phyloP scores from a whole-genome alignment of 306 rosid genomes.

The Medicago ruthenica region DNA sequence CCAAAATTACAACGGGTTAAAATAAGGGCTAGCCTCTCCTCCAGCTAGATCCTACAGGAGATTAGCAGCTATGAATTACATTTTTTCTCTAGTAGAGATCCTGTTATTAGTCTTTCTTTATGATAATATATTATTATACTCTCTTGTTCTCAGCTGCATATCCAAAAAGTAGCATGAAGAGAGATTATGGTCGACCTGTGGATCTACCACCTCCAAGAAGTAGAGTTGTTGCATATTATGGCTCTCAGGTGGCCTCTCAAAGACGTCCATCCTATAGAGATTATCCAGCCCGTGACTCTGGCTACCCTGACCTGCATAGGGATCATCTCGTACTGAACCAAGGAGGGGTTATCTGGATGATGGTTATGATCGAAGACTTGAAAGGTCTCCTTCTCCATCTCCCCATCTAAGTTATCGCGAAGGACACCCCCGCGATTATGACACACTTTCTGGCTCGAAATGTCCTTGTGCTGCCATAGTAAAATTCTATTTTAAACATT shows the following conservation, averaged over 20 bases:
- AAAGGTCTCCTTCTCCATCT: slow-evolving; percentile 69
- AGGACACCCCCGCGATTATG: slow-evolving; percentile 75
- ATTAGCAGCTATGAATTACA: slow-evolving; percentile 61
- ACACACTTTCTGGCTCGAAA: too few species aligned
- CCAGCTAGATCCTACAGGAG: slow-evolving; percentile 77
- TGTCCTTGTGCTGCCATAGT: too few species aligned
- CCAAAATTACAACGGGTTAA: too few species aligned
- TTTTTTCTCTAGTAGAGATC: neutral
- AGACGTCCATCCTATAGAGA: slow-evolving; percentile 77
- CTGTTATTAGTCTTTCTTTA: slow-evolving; percentile 28
- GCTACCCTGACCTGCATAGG: slow-evolving; percentile 69
- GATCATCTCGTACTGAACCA: slow-evolving; percentile 58
- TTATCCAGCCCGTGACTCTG: slow-evolving; percentile 68
- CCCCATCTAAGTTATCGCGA: slow-evolving; percentile 72
- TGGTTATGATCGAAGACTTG: slow-evolving; percentile 77
- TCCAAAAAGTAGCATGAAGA: slow-evolving; percentile 75
- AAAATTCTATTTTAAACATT: too few species aligned
- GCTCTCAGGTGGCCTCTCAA: too few species aligned
- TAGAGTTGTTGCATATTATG: too few species aligned
- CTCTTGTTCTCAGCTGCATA: slow-evolving; percentile 64
- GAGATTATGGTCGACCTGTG: slow-evolving; percentile 77
- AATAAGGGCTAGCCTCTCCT: slow-evolving; percentile 72
- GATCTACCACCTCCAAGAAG: too few species aligned
- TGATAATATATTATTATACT: slow-evolving; percentile 9
- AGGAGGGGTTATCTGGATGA: slow-evolving; percentile 89